A percentile compares a stretch with the other conserved stretches of the same genome.
phyloP scores from a whole-genome alignment of 805 yeast genomes.

The Crinitomyces ghanaensis region DNA sequence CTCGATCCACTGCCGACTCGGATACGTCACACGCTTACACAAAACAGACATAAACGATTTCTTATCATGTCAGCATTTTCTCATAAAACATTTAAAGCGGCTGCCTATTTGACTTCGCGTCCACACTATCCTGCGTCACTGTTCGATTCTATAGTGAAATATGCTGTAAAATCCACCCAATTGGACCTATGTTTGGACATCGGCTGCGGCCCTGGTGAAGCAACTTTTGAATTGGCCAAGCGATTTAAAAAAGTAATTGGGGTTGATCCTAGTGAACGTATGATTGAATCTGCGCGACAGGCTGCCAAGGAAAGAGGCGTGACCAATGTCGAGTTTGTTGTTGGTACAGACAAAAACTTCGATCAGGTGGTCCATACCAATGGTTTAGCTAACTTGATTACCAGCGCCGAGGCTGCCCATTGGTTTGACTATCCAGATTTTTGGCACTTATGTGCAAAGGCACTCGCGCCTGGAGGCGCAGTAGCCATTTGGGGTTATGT shows the following conservation, averaged over 20 bases:
- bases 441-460: conserved; percentile 37
- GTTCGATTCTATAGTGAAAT: conserved; percentile 32
- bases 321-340: conserved; percentile 1
- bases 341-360: conserved; percentile 17
- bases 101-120: conserved; percentile 44
- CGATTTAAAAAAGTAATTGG: conserved; percentile 46
- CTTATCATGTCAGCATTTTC: conserved; percentile 52
- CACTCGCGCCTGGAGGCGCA: conserved; percentile 52
- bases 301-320: no score
- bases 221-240: conserved; percentile 40
- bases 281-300: conserved; percentile 32
- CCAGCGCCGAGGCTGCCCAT: conserved; percentile 81
- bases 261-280: conserved; percentile 45
- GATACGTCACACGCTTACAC: no score
- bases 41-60: conserved; percentile 1
- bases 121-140: conserved; percentile 54
- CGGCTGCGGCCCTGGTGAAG: conserved; percentile 78
- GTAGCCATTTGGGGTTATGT: conserved; percentile 71
- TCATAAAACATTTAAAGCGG: conserved; percentile 38
- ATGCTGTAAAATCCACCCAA: conserved; percentile 28
- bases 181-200: conserved; percentile 44
- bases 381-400: conserved; percentile 46
- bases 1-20: no score
- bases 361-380: conserved; percentile 14
- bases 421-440: conserved; percentile 59